These are phyloP conservation scores for Liquidambar formosana DNA, from an alignment of 164 flowering plant species.

Conservation along the genomic window DNA sequence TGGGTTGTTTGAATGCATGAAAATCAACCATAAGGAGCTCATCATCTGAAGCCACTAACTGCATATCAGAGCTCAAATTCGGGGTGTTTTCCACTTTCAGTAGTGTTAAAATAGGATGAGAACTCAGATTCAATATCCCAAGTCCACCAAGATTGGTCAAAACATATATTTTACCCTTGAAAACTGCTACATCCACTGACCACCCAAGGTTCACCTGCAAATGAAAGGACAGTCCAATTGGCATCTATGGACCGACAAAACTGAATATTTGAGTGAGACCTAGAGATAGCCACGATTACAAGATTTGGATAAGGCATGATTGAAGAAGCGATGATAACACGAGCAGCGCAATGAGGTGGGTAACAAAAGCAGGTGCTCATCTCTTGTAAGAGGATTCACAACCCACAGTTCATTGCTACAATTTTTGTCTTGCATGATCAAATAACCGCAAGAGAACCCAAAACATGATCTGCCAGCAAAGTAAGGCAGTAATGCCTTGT, in stretches of 20 bases:
- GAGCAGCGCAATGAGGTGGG: background rate
- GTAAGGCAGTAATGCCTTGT: conserved; percentile 4
- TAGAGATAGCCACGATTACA: background rate
- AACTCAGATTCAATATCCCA: background rate
- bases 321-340: conserved; percentile 4
- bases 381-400: conserved; percentile 12
- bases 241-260: background rate
- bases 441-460: conserved; percentile 5
- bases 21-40: conserved; percentile 6
- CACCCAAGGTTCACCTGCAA: background rate
- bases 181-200: conserved; percentile 11
- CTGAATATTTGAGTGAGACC: background rate
- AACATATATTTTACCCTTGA: conserved; percentile 8
- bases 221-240: background rate
- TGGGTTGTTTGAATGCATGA: background rate
- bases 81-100: background rate
- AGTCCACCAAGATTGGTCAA: background rate
- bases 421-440: conserved; percentile 5
- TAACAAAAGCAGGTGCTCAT: conserved; percentile 1
- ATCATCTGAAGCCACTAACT: conserved; percentile 3
- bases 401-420: background rate
- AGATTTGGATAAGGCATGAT: background rate
- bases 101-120: background rate
- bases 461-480: conserved; percentile 1
- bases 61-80: background rate